A percentile compares a stretch with the other conserved stretches of the same genome.
Evolutionary conservation across 2,329 filamentous ascomycete genomes (phyloP).

Genomic region (Curvularia eragrostidis): DNA sequence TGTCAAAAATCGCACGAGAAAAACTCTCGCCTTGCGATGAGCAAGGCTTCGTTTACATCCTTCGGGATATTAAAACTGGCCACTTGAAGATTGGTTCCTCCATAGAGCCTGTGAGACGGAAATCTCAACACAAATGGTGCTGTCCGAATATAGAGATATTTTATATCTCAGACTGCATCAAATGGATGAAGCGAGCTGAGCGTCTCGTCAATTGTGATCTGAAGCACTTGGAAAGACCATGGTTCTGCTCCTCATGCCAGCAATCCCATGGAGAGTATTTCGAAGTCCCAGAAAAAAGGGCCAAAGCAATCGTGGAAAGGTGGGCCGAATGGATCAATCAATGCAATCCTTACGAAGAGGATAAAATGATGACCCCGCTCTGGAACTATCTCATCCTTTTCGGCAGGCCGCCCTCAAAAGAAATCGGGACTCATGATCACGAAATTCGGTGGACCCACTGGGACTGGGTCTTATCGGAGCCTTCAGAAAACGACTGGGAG

Average conservation of each 20-base stretch:
- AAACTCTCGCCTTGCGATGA: neutral
- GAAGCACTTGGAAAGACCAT: neutral
- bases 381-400: neutral
- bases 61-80: neutral
- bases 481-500: neutral
- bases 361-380: neutral
- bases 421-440: neutral
- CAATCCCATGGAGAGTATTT: neutral
- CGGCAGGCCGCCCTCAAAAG: neutral
- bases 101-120: neutral
- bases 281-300: neutral
- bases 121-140: neutral
- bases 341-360: neutral
- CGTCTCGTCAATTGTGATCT: neutral
- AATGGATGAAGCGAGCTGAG: neutral
- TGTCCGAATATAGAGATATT: neutral
- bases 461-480: neutral
- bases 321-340: neutral
- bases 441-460: neutral
- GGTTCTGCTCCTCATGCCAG: neutral
- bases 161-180: neutral
- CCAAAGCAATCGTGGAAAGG: neutral
- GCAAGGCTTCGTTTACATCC: neutral
- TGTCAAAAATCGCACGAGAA: neutral
- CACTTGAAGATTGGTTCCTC: constrained; percentile 1